Evolutionary conservation across 2,329 filamentous ascomycete genomes (phyloP).

Genomic region (Penicillium frequentans): DNA sequence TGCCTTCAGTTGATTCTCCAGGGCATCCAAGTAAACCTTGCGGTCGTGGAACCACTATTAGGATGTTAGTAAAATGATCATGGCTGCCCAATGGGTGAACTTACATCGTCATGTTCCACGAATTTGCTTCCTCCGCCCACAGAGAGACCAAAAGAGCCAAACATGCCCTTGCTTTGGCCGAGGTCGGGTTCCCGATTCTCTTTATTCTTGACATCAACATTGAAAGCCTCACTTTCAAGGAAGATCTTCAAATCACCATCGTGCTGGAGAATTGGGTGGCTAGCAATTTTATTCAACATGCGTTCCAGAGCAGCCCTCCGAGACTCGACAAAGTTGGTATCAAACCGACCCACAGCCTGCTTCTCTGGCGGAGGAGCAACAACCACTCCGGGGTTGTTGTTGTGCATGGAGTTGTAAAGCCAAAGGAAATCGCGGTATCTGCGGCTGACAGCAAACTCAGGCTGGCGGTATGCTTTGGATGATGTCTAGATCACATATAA

Average conservation of each 20-base stretch:
- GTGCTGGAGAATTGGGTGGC: constrained; percentile 86
- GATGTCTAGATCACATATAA: constrained; percentile 63
- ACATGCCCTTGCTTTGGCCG: constrained; percentile 88
- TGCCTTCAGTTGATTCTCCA: constrained; percentile 87
- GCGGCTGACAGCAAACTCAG: constrained; percentile 89
- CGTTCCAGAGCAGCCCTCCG: constrained; percentile 87
- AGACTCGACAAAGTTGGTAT: constrained; percentile 94
- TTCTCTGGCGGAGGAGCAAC: constrained; percentile 97
- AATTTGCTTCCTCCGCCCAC: constrained; percentile 81
- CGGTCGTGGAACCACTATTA: constrained; percentile 94
- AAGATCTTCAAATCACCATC: constrained; percentile 95
- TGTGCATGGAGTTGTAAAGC: constrained; percentile 93
- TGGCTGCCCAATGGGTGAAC: constrained; percentile 31
- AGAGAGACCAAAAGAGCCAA: constrained; percentile 78
- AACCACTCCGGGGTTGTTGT: constrained; percentile 91
- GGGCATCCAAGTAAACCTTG: constrained; percentile 87
- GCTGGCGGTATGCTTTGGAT: constrained; percentile 90
- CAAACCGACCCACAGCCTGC: constrained; percentile 93
- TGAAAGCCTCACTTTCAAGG: constrained; percentile 93
- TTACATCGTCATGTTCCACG: constrained; percentile 92
- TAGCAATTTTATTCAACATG: constrained; percentile 95
- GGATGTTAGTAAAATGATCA: constrained; percentile 21
- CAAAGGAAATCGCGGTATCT: constrained; percentile 96
- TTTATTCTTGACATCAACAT: constrained; percentile 95
- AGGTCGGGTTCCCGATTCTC: constrained; percentile 85